Evolutionary conservation across 257 asterid species (phyloP).

Genomic region (Solanum boliviense): DNA sequence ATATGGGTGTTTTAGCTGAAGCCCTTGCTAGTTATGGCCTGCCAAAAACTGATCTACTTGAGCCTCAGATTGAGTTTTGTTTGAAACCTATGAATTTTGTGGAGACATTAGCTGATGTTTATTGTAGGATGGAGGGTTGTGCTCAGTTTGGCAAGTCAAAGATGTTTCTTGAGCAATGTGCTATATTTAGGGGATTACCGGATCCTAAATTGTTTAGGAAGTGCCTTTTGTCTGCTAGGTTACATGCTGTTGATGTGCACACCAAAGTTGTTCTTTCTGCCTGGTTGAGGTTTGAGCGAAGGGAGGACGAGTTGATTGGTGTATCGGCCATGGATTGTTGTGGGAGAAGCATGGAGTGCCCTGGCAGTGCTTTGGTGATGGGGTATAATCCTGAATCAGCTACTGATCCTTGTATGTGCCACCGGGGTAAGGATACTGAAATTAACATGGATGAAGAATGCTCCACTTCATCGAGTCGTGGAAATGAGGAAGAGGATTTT

Average conservation of each 20-base stretch:
- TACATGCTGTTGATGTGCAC: conserved; percentile 82
- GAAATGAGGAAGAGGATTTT: conserved; percentile 36
- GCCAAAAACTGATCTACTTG: conserved; percentile 63
- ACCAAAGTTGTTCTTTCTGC: conserved; percentile 77
- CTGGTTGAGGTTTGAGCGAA: conserved; percentile 89
- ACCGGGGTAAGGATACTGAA: conserved; percentile 9
- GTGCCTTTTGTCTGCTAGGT: conserved; percentile 71
- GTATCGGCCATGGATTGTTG: conserved; percentile 79
- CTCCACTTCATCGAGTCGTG: conserved; percentile 47
- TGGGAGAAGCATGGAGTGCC: conserved; percentile 81
- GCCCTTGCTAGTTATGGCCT: conserved; percentile 64
- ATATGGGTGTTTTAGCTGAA: conserved; percentile 31
- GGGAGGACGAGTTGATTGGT: conserved; percentile 86
- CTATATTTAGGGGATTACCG: conserved; percentile 50
- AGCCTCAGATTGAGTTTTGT: conserved; percentile 68
- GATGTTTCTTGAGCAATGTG: conserved; percentile 69
- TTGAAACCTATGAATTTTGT: conserved; percentile 65
- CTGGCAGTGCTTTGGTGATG: conserved; percentile 37
- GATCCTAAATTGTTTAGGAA: conserved; percentile 84
- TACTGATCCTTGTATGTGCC: conserved; percentile 56
- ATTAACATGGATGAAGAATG: conserved; percentile 33
- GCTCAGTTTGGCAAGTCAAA: conserved; percentile 50
- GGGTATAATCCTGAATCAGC: conserved; percentile 84
- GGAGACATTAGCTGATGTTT: conserved; percentile 50
- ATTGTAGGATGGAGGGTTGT: conserved; percentile 42